Percentiles rank a stretch among this genome's conserved stretches.
Conservation (phyloP, 1,139 yeast genomes). For the Suzukiozyma palmioleophila region DNA sequence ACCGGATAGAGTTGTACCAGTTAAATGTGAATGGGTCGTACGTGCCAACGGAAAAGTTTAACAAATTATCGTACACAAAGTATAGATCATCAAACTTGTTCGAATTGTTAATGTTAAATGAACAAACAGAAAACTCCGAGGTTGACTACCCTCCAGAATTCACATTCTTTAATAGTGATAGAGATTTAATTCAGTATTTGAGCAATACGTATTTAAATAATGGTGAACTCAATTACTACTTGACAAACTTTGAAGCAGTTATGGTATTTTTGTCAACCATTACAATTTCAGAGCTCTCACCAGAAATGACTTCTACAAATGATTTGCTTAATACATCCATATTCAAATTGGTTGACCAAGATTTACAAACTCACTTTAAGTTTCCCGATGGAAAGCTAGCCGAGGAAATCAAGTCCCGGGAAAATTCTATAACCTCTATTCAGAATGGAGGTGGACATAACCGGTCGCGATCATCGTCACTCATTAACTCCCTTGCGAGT, state of each 20-base stretch:
- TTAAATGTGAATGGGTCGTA: slow-evolving; percentile 14
- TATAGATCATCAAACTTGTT: slow-evolving; percentile 17
- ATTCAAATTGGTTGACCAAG: slow-evolving; percentile 28
- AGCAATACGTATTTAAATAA: slow-evolving; percentile 28
- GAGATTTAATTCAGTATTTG: slow-evolving; percentile 25
- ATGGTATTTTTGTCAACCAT: slow-evolving; percentile 35
- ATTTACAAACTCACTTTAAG: slow-evolving; percentile 24
- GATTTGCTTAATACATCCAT: slow-evolving; percentile 19
- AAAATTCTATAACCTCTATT: slow-evolving; percentile 3
- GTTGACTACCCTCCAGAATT: slow-evolving; percentile 9
- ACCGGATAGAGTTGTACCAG: slow-evolving; percentile 18
- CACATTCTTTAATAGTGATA: slow-evolving; percentile 27
- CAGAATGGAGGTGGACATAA: slow-evolving; percentile 4
- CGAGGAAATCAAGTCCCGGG: slow-evolving; percentile 15
- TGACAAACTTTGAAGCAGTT: slow-evolving; percentile 44
- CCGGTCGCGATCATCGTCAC: slow-evolving; percentile 37
- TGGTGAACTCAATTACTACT: slow-evolving; percentile 37
- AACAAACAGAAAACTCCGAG: slow-evolving; percentile 9
- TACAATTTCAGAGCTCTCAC: slow-evolving; percentile 27
- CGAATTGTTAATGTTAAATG: slow-evolving; percentile 31
- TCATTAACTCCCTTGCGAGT: slow-evolving; percentile 33
- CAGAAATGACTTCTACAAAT: slow-evolving; percentile 9
- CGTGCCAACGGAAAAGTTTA: slow-evolving; percentile 14
- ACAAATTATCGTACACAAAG: slow-evolving; percentile 6
- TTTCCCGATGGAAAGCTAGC: slow-evolving; percentile 26